phyloP scores from a whole-genome alignment of 306 rosid genomes.

The Medicago arabica region DNA sequence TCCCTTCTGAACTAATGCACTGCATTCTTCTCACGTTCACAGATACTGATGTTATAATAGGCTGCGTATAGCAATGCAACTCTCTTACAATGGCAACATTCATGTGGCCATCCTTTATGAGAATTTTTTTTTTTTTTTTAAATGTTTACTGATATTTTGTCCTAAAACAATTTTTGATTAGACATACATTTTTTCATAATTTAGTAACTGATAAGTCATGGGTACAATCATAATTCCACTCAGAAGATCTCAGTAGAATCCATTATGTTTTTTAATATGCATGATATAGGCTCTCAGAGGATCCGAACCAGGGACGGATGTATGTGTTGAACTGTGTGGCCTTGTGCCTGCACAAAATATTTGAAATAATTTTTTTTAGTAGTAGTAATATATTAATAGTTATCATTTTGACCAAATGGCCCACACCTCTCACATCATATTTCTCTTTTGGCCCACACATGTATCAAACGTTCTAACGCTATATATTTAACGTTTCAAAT shows the following conservation, averaged over 20 bases:
- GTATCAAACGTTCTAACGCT: too few species aligned
- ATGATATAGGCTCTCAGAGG: neutral
- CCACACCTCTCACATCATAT: too few species aligned
- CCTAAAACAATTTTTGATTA: neutral
- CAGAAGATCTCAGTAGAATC: neutral
- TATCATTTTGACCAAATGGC: too few species aligned
- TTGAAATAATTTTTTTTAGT: too few species aligned
- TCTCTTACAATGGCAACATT: conserved; percentile 8
- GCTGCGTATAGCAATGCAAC: neutral
- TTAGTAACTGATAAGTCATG: neutral
- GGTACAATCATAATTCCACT: neutral
- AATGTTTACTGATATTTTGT: neutral
- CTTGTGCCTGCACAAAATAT: too few species aligned
- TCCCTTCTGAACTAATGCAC: neutral
- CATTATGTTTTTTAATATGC: neutral
- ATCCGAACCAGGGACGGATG: too few species aligned
- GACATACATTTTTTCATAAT: neutral
- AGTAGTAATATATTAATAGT: too few species aligned
- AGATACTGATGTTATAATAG: neutral
- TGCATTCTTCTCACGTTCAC: neutral
- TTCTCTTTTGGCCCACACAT: too few species aligned
- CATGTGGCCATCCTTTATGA: neutral
- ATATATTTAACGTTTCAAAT: too few species aligned
- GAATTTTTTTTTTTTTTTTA: too few species aligned
- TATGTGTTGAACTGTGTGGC: too few species aligned